Percentiles rank a stretch among this genome's conserved stretches.
phyloP scores from a whole-genome alignment of 1,139 yeast genomes.

The Meyerozyma guilliermondii region DNA sequence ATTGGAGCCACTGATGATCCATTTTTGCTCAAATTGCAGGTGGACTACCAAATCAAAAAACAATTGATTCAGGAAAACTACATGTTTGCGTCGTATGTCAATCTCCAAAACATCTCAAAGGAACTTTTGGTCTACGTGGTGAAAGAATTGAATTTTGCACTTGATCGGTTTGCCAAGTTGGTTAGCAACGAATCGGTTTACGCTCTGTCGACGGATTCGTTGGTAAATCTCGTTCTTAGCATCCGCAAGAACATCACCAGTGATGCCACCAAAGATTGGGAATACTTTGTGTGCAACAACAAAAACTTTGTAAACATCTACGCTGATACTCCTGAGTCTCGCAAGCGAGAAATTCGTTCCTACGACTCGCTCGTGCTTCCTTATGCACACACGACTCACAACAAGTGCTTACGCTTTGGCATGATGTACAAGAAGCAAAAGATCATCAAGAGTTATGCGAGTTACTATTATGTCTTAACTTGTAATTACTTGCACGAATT shows the following conservation, averaged over 20 bases:
- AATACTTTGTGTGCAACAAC: constrained; percentile 32
- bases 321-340: constrained; percentile 17
- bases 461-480: constrained; percentile 36
- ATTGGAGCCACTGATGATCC: constrained; percentile 35
- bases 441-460: constrained; percentile 35
- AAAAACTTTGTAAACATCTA: constrained; percentile 33
- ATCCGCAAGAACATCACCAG: constrained; percentile 6
- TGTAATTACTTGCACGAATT: constrained; percentile 45
- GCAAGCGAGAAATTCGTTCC: constrained; percentile 27
- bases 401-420: constrained; percentile 42
- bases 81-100: constrained; percentile 39
- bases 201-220: constrained; percentile 7
- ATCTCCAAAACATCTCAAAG: constrained; percentile 40
- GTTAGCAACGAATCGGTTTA: constrained; percentile 18
- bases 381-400: constrained; percentile 34
- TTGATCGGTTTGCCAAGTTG: constrained; percentile 34
- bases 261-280: constrained; percentile 28
- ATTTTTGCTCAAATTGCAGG: constrained; percentile 34
- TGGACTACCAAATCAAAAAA: constrained; percentile 39
- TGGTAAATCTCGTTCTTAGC: constrained; percentile 11
- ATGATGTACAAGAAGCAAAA: constrained; percentile 39
- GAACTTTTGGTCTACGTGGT: constrained; percentile 36
- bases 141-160: constrained; percentile 30
- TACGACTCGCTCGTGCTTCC: constrained; percentile 29
- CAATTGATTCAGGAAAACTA: constrained; percentile 42